Percentiles rank a stretch among this genome's conserved stretches.
phyloP scores from a whole-genome alignment of 192 early-diverging fungal genomes.

The Podila horticola region DNA sequence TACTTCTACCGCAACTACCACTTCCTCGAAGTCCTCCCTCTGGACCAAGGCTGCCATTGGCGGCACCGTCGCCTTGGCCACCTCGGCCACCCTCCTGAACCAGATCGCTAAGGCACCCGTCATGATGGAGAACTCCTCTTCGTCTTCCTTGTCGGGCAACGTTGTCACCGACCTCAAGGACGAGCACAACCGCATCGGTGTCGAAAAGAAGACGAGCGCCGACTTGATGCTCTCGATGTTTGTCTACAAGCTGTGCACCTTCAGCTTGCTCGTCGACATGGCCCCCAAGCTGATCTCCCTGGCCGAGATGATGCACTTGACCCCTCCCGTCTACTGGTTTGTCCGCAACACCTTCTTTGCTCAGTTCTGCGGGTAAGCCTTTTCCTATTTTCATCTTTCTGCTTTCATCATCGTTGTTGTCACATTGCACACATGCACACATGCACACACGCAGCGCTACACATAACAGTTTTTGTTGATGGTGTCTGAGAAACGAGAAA shows the following conservation, averaged over 20 bases:
- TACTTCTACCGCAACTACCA: background rate
- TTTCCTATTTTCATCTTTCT: background rate
- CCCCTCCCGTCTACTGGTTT: constrained; percentile 65
- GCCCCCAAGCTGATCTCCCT: constrained; percentile 65
- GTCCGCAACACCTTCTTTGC: constrained; percentile 89
- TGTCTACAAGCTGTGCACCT: constrained; percentile 75
- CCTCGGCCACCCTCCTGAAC: constrained; percentile 39
- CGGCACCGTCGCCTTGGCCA: constrained; percentile 40
- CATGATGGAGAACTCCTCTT: constrained; percentile 11
- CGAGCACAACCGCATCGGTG: constrained; percentile 47
- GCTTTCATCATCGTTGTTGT: background rate
- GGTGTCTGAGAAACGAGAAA: no score
- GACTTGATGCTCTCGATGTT: constrained; percentile 70
- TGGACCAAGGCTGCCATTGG: constrained; percentile 50
- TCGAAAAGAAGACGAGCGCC: constrained; percentile 59
- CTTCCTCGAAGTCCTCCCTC: constrained; percentile 7
- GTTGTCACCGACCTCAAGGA: constrained; percentile 44
- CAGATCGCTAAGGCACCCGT: constrained; percentile 34
- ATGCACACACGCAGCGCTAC: no score
- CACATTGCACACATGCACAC: no score
- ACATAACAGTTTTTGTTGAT: no score
- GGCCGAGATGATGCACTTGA: constrained; percentile 62
- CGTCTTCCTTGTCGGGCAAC: constrained; percentile 8
- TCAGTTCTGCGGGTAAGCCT: constrained; percentile 81
- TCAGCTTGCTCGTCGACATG: constrained; percentile 67